phyloP scores from a whole-genome alignment of 768 basidiomycete species.

The Tulasnella sp. region DNA sequence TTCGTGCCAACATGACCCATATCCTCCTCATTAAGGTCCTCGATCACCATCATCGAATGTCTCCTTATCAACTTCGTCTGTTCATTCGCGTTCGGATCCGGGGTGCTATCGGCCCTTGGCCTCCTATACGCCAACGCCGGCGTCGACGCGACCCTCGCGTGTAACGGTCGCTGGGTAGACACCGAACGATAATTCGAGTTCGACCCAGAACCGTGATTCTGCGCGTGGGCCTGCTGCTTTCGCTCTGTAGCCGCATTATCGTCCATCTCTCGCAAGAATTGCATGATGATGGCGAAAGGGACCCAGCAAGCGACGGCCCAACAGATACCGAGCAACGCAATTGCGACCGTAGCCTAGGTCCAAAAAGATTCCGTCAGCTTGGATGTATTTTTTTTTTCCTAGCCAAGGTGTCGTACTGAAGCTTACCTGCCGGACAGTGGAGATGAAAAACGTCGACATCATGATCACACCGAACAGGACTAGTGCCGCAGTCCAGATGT shows the following conservation, averaged over 20 bases:
- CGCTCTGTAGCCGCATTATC: slow-evolving; percentile 24
- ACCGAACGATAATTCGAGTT: background rate
- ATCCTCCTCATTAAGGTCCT: slow-evolving; percentile 22
- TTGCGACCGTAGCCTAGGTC: slow-evolving; percentile 62
- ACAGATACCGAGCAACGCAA: slow-evolving; percentile 80
- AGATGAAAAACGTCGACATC: slow-evolving; percentile 75
- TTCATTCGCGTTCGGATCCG: slow-evolving; percentile 21
- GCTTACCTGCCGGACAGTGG: slow-evolving; percentile 57
- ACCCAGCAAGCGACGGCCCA: slow-evolving; percentile 99
- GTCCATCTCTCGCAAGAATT: slow-evolving; percentile 69
- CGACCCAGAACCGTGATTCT: background rate
- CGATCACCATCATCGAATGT: slow-evolving; percentile 25
- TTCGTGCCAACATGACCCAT: slow-evolving; percentile 26
- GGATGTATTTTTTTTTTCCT: background rate
- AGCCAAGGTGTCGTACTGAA: background rate
- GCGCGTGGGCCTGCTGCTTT: background rate
- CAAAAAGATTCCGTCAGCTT: background rate
- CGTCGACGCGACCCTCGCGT: slow-evolving; percentile 27
- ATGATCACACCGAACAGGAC: slow-evolving; percentile 70
- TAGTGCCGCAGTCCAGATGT: slow-evolving; percentile 87
- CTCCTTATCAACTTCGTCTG: slow-evolving; percentile 29
- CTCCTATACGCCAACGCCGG: slow-evolving; percentile 22
- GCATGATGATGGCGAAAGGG: slow-evolving; percentile 93
- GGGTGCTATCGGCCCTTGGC: slow-evolving; percentile 3
- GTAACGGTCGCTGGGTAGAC: slow-evolving; percentile 20